Conservation (phyloP, 2,329 filamentous ascomycete species). For the Colletotrichum lini region DNA sequence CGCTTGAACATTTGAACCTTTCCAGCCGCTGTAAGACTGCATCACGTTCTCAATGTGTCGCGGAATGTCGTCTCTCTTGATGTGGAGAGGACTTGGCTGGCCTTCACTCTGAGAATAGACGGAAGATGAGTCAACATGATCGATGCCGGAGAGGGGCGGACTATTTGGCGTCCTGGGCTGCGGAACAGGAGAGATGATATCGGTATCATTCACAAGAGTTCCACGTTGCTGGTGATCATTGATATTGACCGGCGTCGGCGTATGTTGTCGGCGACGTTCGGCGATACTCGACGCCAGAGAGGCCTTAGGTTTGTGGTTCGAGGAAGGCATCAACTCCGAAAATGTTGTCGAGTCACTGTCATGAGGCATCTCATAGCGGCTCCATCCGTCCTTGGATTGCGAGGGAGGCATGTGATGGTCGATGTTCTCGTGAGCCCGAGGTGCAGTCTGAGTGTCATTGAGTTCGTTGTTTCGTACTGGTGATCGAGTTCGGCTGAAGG, state of each 20-base stretch:
- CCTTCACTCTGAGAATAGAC: slow-evolving; percentile 39
- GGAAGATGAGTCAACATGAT: slow-evolving; percentile 37
- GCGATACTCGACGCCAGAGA: slow-evolving; percentile 37
- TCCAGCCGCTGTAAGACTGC: slow-evolving; percentile 41
- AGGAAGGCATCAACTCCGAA: slow-evolving; percentile 36
- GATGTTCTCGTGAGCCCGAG: slow-evolving; percentile 1
- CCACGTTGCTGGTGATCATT: slow-evolving; percentile 34
- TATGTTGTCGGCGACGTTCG: slow-evolving; percentile 34
- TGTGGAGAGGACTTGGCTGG: slow-evolving; percentile 19
- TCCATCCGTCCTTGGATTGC: neutral
- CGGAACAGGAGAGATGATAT: slow-evolving; percentile 44
- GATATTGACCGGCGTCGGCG: slow-evolving; percentile 26
- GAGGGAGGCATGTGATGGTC: neutral
- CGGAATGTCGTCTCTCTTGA: slow-evolving; percentile 28
- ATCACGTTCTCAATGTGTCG: slow-evolving; percentile 35
- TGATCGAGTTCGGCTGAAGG: slow-evolving; percentile 44
- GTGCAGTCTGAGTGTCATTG: neutral
- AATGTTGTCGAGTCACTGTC: slow-evolving; percentile 38
- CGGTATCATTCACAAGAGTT: slow-evolving; percentile 15
- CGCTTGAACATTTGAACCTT: slow-evolving; percentile 11
- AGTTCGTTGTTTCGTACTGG: slow-evolving; percentile 43
- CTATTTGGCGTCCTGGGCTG: slow-evolving; percentile 39
- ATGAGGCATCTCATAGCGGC: neutral
- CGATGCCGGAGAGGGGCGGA: neutral
- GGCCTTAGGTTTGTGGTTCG: slow-evolving; percentile 16